Percentiles rank a stretch among this genome's conserved stretches.
These are phyloP conservation scores for Leishmania aethiopica DNA, from an alignment of 208 protist genomes.

Conservation along the genomic window DNA sequence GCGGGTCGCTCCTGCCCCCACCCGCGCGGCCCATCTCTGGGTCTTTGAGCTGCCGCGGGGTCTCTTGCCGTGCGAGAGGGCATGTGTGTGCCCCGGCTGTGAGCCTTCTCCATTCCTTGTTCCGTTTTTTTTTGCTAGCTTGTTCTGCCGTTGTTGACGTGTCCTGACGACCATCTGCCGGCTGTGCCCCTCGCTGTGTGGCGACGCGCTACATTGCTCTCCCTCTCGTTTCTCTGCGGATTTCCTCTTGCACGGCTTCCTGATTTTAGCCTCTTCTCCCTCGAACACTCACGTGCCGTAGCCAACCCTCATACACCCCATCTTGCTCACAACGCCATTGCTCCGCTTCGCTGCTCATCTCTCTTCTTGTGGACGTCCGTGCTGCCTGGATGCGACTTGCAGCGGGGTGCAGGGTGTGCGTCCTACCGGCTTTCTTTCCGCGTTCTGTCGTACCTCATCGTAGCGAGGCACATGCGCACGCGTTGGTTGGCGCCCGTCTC, in stretches of 20 bases:
- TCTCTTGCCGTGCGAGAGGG: background rate
- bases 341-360: background rate
- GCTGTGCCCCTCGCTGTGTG: background rate
- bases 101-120: background rate
- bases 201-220: background rate
- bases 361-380: background rate
- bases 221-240: no score
- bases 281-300: no score
- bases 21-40: no score
- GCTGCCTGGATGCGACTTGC: background rate
- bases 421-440: background rate
- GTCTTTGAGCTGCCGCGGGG: no score
- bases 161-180: no score
- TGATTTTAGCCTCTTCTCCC: background rate
- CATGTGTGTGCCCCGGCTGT: background rate
- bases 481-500: background rate
- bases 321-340: background rate
- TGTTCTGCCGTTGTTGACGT: background rate
- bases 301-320: background rate
- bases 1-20: no score
- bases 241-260: background rate
- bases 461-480: background rate
- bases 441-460: background rate
- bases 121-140: background rate
- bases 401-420: background rate